Conservation (phyloP, 257 asterid species). For the Solanum corneliomulleri region DNA sequence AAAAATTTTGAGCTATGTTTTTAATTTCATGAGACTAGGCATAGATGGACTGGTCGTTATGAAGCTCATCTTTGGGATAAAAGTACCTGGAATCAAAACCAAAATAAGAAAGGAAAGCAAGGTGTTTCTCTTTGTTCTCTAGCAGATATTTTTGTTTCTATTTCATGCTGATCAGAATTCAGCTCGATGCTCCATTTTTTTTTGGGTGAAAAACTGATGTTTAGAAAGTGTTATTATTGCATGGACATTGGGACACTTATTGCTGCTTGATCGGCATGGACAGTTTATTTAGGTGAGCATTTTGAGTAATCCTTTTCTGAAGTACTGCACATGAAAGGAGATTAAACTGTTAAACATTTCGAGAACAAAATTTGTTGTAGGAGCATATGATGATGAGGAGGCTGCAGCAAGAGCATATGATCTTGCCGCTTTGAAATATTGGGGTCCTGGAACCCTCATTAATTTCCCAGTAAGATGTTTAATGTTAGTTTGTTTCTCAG, state of each 20-base stretch:
- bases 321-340: not conserved
- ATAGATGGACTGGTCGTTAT: constrained; percentile 98
- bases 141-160: not conserved
- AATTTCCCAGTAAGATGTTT: constrained; percentile 74
- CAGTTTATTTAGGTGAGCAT: constrained; percentile 95
- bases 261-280: constrained; percentile 23
- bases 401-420: constrained; percentile 99
- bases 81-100: constrained; percentile 98
- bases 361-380: constrained; percentile 21
- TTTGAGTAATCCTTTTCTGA: constrained; percentile 7
- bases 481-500: not conserved
- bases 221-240: constrained; percentile 13
- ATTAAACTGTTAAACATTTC: constrained; percentile 5
- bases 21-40: constrained; percentile 43
- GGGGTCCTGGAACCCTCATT: constrained; percentile 99
- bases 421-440: constrained; percentile 94
- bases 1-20: constrained; percentile 2
- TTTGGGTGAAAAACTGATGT: constrained; percentile 10
- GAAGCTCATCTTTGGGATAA: constrained; percentile 99
- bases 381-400: constrained; percentile 98
- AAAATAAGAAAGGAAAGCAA: constrained; percentile 97
- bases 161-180: constrained; percentile 1
- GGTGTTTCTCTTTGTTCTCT: constrained; percentile 27
- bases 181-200: not conserved
- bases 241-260: constrained; percentile 14